Evolutionary conservation across 1,284 basidiomycete genomes (phyloP), one percentile per base, ranked within the genome.

Genomic region (Vanrija humicola): DNA sequence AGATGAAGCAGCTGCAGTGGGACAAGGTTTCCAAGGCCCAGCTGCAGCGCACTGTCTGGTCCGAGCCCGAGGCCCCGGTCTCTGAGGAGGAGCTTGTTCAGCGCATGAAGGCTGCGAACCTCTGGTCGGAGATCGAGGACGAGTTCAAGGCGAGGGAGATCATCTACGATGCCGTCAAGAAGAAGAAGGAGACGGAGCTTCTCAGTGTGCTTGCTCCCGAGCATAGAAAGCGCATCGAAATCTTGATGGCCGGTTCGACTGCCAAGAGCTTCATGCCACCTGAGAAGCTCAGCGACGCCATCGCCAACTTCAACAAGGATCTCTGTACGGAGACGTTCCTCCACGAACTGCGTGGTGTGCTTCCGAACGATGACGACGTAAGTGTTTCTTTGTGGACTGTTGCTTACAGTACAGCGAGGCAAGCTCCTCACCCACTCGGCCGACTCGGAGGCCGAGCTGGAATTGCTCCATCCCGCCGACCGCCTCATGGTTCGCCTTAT

Each of bases 1-100:
- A 93, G 80, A 94, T 98, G 89, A 98, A 98, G 77, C 93, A 98
- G 75, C 80, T 98, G 47, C 95, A 98, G 71, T 98, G 96, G 95
- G 95, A 98, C 74, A 98, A 98, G 73, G 82, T 97, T 25, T 86
- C 88, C 43, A 89, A 90, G 59, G 84, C 71, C 18, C 73, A 90
- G 65, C 83, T 90, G 62, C 86, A 86, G n/a, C 88, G 87, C 70
- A 96, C 92, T 0, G 79, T 95, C 7, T 97, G 91, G 88, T 86
- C 81, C 40, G 81, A 83, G 15, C 86, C 89, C 49, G 81, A 86
- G 62, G 75, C 82, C 6, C 78, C 82, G 56, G 84, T 84, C 67
- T 43, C 28, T 43, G 90, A 93, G 69, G 79, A 82, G 54, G 84
- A 88, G 63, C 88, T 90, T 80, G 75, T 91, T 34, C 82, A 83